phyloP scores from a whole-genome alignment of 2,329 filamentous ascomycete genomes.

The Aspergillus melleus region DNA sequence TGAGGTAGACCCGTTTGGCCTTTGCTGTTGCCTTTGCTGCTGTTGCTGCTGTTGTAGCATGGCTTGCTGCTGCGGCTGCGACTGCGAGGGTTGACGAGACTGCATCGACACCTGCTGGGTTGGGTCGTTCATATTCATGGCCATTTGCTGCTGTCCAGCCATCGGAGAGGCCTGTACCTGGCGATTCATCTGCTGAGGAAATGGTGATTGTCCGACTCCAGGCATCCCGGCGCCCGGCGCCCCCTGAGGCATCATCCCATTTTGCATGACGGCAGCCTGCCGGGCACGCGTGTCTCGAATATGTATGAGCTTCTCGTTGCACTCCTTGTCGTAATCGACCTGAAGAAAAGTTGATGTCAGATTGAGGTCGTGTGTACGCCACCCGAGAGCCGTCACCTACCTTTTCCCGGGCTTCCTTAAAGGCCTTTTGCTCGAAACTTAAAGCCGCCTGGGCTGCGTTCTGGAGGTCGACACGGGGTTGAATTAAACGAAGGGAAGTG shows the following conservation, averaged over 20 bases:
- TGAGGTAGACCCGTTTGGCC: slow-evolving; percentile 26
- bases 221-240: slow-evolving; percentile 31
- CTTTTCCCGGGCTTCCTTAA: slow-evolving; percentile 41
- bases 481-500: slow-evolving; percentile 47
- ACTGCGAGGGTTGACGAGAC: slow-evolving; percentile 34
- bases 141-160: slow-evolving; percentile 38
- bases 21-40: slow-evolving; percentile 35
- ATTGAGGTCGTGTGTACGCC: background rate
- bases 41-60: slow-evolving; percentile 26
- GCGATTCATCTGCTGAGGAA: slow-evolving; percentile 52
- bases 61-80: slow-evolving; percentile 22
- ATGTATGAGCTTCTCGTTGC: slow-evolving; percentile 44
- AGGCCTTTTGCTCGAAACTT: slow-evolving; percentile 47
- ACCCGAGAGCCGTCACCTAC: slow-evolving; percentile 16
- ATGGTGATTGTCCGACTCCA: slow-evolving; percentile 42
- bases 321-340: slow-evolving; percentile 46
- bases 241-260: slow-evolving; percentile 40
- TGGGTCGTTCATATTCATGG: slow-evolving; percentile 36
- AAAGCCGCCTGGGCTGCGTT: slow-evolving; percentile 43
- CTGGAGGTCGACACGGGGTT: slow-evolving; percentile 41
- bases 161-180: slow-evolving; percentile 54
- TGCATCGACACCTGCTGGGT: slow-evolving; percentile 36
- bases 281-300: slow-evolving; percentile 47
- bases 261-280: slow-evolving; percentile 43
- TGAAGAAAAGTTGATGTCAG: slow-evolving; percentile 17